A percentile compares a stretch with the other conserved stretches of the same genome.
phyloP scores from a whole-genome alignment of 371 early-diverging fungal genomes.

The Coemansia sp. region DNA sequence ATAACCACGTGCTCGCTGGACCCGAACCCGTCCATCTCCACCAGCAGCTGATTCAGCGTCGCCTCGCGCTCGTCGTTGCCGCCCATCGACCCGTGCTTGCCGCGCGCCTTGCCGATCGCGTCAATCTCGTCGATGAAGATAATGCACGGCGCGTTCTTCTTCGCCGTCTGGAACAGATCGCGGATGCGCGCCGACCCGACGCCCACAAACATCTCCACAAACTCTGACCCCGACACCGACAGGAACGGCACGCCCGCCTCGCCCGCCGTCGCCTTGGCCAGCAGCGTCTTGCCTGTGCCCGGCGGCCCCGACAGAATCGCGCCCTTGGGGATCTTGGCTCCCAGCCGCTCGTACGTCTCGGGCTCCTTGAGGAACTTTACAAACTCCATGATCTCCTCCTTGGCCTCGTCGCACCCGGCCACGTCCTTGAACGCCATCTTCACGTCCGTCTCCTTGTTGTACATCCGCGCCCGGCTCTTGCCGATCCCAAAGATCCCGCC shows the following conservation, averaged over 20 bases:
- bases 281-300: conserved; percentile 98
- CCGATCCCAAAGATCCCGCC: conserved; percentile 95
- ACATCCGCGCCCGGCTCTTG: conserved; percentile 94
- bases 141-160: conserved; percentile 97
- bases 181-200: conserved; percentile 98
- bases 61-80: conserved; percentile 98
- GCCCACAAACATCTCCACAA: conserved; percentile 99
- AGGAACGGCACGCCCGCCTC: conserved; percentile 98
- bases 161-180: conserved; percentile 95
- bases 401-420: conserved; percentile 99
- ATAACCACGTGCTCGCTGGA: conserved; percentile 91
- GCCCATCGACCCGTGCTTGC: conserved; percentile 79
- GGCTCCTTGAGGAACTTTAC: conserved; percentile 99
- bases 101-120: conserved; percentile 98
- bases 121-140: conserved; percentile 99
- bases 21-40: conserved; percentile 98
- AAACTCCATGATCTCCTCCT: conserved; percentile 99
- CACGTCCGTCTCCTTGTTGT: conserved; percentile 94
- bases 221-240: conserved; percentile 98
- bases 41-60: conserved; percentile 96
- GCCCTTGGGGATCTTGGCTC: conserved; percentile 99
- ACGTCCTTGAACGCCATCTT: conserved; percentile 98
- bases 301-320: conserved; percentile 99
- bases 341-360: conserved; percentile 91
- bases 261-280: conserved; percentile 99